Base-by-base conservation (phyloP, 2,329 filamentous ascomycete species). In the Penicillium digitatum region DNA sequence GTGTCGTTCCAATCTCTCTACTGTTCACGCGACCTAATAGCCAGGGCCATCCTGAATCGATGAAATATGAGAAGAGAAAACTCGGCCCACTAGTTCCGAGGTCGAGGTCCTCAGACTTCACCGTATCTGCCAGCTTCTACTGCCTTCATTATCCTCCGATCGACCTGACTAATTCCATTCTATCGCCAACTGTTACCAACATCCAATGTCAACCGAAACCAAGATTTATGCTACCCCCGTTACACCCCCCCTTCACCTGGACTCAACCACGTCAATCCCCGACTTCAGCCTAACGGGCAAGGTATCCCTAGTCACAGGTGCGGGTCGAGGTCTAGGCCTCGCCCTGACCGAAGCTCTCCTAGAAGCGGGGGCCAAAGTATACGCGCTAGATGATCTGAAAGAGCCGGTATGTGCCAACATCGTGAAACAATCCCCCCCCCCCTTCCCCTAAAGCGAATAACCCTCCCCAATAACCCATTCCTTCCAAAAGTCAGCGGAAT, bases 191-290 rank as follows among this genome's bases (percentile, higher is more conserved):
- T 16, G 12, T 27, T 27, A 20, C 8, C 10, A 43, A 29, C 5
- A 31, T 20, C 40, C 12, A 29, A 44, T 43, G 40, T 20, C 42
- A 20, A 3, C n/a, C 10, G 18, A 20, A 14, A 14, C 2, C 11
- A 4, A 31, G 0, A 18, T 9, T 12, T 4, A 9, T 6, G 3
- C 39, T 2, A 6, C 10, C 24, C 9, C n/a, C 7, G 1, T 18
- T 12, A 10, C 26, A 27, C 1, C 26, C 18, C 27, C 42, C 42
- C 1, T 3, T 5, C 14, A 10, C 3, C 14, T 10, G 11, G 8
- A 10, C n/a, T 27, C 9, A 4, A 31, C 0, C 27, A 3, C 18
- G 27, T 11, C 0, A n/a, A n/a, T 27, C 0, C 16, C 42, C 11
- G 42, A 44, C n/a, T 44, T 44, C 26, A 44, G n/a, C 42, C 26